Evolutionary conservation across 805 yeast genomes (phyloP).

Genomic region (Pichia phayaonensis): DNA sequence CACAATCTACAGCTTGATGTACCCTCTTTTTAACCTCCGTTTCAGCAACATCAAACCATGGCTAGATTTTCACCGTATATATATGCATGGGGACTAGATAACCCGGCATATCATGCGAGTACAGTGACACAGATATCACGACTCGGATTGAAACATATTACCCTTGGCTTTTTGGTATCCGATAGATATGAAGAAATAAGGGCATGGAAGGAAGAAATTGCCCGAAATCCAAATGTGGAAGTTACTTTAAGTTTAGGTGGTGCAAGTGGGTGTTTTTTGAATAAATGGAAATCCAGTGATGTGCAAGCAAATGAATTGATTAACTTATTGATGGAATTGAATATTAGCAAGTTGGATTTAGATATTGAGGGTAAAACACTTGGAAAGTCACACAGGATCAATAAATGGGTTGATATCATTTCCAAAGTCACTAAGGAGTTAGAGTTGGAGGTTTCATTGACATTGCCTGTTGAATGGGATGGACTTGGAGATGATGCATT

Average conservation of each 20-base stretch:
- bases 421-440: background rate
- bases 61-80: slow-evolving; percentile 23
- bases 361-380: slow-evolving; percentile 26
- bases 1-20: no score
- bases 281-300: slow-evolving; percentile 4
- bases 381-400: slow-evolving; percentile 6
- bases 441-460: slow-evolving; percentile 15
- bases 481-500: slow-evolving; percentile 17
- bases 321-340: slow-evolving; percentile 11
- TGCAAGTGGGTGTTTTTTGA: slow-evolving; percentile 24
- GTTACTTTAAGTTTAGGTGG: slow-evolving; percentile 29
- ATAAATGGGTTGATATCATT: slow-evolving; percentile 9
- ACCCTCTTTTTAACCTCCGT: no score
- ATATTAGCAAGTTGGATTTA: slow-evolving; percentile 21
- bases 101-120: slow-evolving; percentile 13
- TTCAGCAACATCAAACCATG: background rate
- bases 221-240: slow-evolving; percentile 8
- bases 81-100: slow-evolving; percentile 24
- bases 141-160: slow-evolving; percentile 15
- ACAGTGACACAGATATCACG: slow-evolving; percentile 14
- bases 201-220: slow-evolving; percentile 21
- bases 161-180: slow-evolving; percentile 22
- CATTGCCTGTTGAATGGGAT: slow-evolving; percentile 25
- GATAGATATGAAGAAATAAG: slow-evolving; percentile 21
- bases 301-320: slow-evolving; percentile 14